A percentile compares a stretch with the other conserved stretches of the same genome.
phyloP scores from a whole-genome alignment of 106 monocot species.

The Dendrobium nobile region DNA sequence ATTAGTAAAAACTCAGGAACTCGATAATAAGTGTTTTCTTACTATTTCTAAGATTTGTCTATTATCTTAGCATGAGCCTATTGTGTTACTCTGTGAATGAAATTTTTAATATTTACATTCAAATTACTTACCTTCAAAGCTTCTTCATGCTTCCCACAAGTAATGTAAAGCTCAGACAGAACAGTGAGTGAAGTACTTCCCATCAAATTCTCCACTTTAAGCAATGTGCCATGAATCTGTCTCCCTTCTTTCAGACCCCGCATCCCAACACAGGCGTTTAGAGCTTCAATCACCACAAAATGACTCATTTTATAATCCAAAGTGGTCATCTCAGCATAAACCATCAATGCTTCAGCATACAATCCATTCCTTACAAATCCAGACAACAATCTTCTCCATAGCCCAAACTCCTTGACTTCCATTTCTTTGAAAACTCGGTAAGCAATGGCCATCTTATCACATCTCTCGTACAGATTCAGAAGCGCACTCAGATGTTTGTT shows the following conservation, averaged over 20 bases:
- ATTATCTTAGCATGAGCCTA: too few relatives aligned
- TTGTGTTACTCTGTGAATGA: too few relatives aligned
- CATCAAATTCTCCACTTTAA: slow-evolving; percentile 16
- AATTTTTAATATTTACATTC: too few relatives aligned
- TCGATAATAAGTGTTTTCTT: too few relatives aligned
- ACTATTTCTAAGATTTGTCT: too few relatives aligned
- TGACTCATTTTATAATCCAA: slow-evolving; percentile 9
- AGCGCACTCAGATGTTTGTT: slow-evolving; percentile 18
- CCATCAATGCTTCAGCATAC: slow-evolving; percentile 20
- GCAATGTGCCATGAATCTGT: slow-evolving; percentile 27
- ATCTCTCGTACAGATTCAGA: slow-evolving; percentile 28
- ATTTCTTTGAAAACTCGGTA: slow-evolving; percentile 17
- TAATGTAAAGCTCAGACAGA: slow-evolving; percentile 28
- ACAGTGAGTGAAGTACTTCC: slow-evolving; percentile 3
- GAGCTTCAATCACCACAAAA: slow-evolving; percentile 7
- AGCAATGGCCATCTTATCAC: slow-evolving; percentile 28
- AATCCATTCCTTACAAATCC: slow-evolving; percentile 28
- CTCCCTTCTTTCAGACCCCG: slow-evolving; percentile 25
- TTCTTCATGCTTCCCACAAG: slow-evolving; percentile 21
- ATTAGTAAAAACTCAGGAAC: too few relatives aligned
- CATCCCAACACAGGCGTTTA: slow-evolving; percentile 26
- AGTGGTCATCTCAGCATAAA: slow-evolving; percentile 17
- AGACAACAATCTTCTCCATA: slow-evolving; percentile 30
- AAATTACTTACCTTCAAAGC: slow-evolving; percentile 9
- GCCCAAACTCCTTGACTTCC: slow-evolving; percentile 4